These are phyloP conservation scores for Kuraishia hungarica DNA, from an alignment of 805 yeast species.

Conservation along the genomic window DNA sequence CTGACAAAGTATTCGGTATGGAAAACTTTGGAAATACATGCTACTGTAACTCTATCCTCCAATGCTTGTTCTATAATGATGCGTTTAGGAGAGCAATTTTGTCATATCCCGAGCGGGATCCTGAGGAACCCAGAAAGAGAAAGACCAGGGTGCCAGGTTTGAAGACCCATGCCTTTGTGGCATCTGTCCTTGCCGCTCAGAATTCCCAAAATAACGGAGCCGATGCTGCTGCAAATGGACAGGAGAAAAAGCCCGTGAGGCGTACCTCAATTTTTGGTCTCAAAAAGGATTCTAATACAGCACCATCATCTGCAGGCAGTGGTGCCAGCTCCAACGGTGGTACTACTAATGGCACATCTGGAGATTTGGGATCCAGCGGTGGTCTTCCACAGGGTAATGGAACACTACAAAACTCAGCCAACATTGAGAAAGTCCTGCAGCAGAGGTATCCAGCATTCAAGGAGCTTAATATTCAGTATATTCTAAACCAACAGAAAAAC, in stretches of 20 bases:
- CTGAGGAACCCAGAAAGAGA: constrained; percentile 23
- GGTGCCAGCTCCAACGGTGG: constrained; percentile 2
- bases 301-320: constrained; percentile 1
- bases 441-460: constrained; percentile 23
- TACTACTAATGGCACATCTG: constrained; percentile 3
- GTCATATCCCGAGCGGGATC: constrained; percentile 33
- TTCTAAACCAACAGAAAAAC: constrained; percentile 31
- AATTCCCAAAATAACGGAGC: constrained; percentile 4
- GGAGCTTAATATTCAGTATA: constrained; percentile 25
- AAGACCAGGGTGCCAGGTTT: constrained; percentile 30
- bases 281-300: constrained; percentile 1
- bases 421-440: constrained; percentile 11
- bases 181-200: constrained; percentile 7
- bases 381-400: constrained; percentile 1
- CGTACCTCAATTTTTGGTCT: constrained; percentile 7
- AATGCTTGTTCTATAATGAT: constrained; percentile 71
- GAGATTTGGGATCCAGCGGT: neutral
- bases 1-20: constrained; percentile 66
- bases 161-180: constrained; percentile 29
- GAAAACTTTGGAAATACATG: constrained; percentile 90
- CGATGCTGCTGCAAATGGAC: constrained; percentile 20
- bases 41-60: constrained; percentile 88
- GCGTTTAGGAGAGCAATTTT: constrained; percentile 55
- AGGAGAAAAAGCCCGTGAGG: constrained; percentile 4
- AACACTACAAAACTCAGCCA: constrained; percentile 3